Conservation (phyloP, 2,329 filamentous ascomycete species). For the Trichoderma sp. region DNA sequence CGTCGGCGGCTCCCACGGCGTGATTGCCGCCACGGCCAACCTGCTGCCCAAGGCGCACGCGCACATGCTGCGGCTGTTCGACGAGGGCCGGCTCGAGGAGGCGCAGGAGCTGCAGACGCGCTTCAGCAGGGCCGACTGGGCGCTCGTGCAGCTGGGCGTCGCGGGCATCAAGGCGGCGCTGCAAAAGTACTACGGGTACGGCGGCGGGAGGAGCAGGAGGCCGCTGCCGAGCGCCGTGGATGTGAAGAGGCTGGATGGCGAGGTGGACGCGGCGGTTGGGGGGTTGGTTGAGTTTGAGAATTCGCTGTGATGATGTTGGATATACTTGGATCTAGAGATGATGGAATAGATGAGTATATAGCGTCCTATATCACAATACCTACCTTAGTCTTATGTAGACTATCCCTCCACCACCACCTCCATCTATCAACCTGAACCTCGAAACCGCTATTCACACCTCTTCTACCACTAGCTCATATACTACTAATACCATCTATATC, state of each 20-base stretch:
- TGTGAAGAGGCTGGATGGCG: slow-evolving; percentile 33
- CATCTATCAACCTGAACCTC: too few species aligned
- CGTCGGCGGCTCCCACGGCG: slow-evolving; percentile 45
- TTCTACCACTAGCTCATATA: too few species aligned
- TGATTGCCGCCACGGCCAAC: slow-evolving; percentile 47
- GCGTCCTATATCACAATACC: too few species aligned
- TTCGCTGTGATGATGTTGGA: slow-evolving; percentile 25
- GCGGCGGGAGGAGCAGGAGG: slow-evolving; percentile 34
- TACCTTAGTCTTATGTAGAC: too few species aligned
- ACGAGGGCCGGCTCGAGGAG: slow-evolving; percentile 39
- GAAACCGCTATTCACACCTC: too few species aligned
- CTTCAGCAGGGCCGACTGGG: slow-evolving; percentile 38
- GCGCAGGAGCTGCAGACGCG: slow-evolving; percentile 43
- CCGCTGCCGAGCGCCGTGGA: slow-evolving; percentile 34
- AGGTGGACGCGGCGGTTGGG: slow-evolving; percentile 30
- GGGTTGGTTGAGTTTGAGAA: slow-evolving; percentile 34
- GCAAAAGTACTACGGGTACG: slow-evolving; percentile 30
- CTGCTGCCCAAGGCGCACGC: slow-evolving; percentile 44
- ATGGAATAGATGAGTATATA: neutral
- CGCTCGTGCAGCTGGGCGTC: slow-evolving; percentile 37
- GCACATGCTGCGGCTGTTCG: slow-evolving; percentile 41
- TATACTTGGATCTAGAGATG: neutral
- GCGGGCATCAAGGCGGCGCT: slow-evolving; percentile 37
- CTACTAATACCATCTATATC: neutral
- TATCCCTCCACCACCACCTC: too few species aligned